Evolutionary conservation across 202 grass and related monocot genomes (phyloP).

Genomic region (Elaeis oleifera): DNA sequence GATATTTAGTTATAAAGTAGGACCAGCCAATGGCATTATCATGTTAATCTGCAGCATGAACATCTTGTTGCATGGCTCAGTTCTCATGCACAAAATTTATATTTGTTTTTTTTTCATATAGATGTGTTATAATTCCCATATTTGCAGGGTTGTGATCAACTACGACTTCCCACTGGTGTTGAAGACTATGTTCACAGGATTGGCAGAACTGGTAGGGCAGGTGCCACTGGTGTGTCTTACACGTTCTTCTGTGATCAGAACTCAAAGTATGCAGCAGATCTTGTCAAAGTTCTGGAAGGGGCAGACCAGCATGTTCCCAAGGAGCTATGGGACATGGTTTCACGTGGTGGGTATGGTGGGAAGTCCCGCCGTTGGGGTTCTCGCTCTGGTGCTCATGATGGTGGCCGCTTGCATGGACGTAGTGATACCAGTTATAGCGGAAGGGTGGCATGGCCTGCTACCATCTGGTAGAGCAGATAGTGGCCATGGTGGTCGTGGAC

Average conservation of each 20-base stretch:
- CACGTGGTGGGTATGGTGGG: slow-evolving; percentile 52
- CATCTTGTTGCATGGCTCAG: too few relatives aligned
- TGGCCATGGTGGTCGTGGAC: slow-evolving; percentile 26
- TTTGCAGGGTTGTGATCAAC: slow-evolving; percentile 77
- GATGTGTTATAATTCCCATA: too few relatives aligned
- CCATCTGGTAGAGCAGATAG: slow-evolving; percentile 39
- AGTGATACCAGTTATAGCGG: slow-evolving; percentile 47
- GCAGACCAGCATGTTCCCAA: slow-evolving; percentile 70
- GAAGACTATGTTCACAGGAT: slow-evolving; percentile 99
- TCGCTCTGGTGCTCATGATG: slow-evolving; percentile 28
- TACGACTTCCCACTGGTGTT: slow-evolving; percentile 95
- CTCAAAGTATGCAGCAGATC: slow-evolving; percentile 72
- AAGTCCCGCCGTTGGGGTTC: slow-evolving; percentile 45
- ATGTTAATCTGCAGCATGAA: too few relatives aligned
- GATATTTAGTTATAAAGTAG: not conserved
- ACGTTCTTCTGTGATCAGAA: slow-evolving; percentile 89
- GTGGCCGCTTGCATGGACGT: slow-evolving; percentile 31
- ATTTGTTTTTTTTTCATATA: not conserved
- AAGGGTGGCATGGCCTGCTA: slow-evolving; percentile 12
- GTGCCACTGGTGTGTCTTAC: slow-evolving; percentile 86
- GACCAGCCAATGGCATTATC: too few relatives aligned
- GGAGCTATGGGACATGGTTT: slow-evolving; percentile 68
- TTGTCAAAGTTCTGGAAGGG: slow-evolving; percentile 78
- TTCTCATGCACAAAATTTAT: not conserved
- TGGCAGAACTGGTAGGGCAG: slow-evolving; percentile 85